Percentiles rank a stretch among this genome's conserved stretches.
phyloP scores from a whole-genome alignment of 2,329 filamentous ascomycete species.

The Aspergillus fructus region DNA sequence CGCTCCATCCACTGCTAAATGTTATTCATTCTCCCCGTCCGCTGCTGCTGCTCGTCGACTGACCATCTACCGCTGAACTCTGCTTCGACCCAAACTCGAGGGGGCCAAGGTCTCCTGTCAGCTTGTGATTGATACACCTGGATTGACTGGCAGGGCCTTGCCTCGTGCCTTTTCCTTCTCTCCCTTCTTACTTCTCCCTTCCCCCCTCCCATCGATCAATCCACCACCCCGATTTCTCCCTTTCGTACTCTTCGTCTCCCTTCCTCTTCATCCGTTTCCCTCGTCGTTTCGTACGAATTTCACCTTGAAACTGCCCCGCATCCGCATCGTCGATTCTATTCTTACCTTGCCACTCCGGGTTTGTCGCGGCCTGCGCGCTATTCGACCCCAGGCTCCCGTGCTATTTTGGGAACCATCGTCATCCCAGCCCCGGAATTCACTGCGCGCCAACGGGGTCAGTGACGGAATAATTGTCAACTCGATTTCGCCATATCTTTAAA shows the following conservation, averaged over 20 bases:
- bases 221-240: slow-evolving; percentile 5
- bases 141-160: background rate
- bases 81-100: slow-evolving; percentile 1
- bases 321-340: background rate
- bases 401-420: slow-evolving; percentile 29
- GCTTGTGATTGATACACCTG: slow-evolving; percentile 5
- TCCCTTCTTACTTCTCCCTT: slow-evolving; percentile 11
- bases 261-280: background rate
- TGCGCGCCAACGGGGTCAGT: slow-evolving; percentile 29
- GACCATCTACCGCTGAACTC: slow-evolving; percentile 1
- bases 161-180: slow-evolving; percentile 7
- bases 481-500: slow-evolving; percentile 15
- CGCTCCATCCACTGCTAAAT: slow-evolving; percentile 1
- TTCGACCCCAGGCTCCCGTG: slow-evolving; percentile 22
- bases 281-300: background rate
- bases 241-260: background rate
- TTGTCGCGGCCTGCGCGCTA: slow-evolving; percentile 19
- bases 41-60: background rate
- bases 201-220: slow-evolving; percentile 10
- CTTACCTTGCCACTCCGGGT: slow-evolving; percentile 10
- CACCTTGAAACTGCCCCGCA: background rate
- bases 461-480: slow-evolving; percentile 24
- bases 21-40: slow-evolving; percentile 6
- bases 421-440: slow-evolving; percentile 33
- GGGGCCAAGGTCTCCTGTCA: slow-evolving; percentile 11